Base-by-base conservation (phyloP, 345 rosid species). In the Gossypium bickii region DNA sequence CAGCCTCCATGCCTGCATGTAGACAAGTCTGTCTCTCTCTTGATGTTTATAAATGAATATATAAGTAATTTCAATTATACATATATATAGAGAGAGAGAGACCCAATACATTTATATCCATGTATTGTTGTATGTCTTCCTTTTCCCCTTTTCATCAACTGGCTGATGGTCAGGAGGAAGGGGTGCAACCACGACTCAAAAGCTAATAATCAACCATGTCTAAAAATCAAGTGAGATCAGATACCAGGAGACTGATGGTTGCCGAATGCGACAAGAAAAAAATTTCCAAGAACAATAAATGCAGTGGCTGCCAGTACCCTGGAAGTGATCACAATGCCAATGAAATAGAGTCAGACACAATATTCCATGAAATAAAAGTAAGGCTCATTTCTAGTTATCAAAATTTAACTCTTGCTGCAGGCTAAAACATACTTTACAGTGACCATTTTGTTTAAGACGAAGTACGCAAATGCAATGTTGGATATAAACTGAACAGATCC, bases 221-320 rank as follows among this genome's bases (percentile, higher is more conserved):
- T 27, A 58, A 58, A 47, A 61, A 49, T 48, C 13, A 62, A 74
- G 58, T 24, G 47, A 15, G 62, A 57, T 74, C n/a, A 74, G 11
- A n/a, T 89, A 93, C 99, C 99, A 51, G 99, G 99, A 67, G 99
- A 95, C 77, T 95, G 98, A 47, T 95, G 99, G 80, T 95, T 95
- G 77, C 99, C 98, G 81, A 93, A 95, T 69, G 98, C 93, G 76
- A 95, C 99, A 65, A 95, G 97, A 81, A 90, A 95, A 79, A 88
- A 82, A 77, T 93, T 95, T 79, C 99, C 99, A 56, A 95, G 90
- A 83, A 95, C 98, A 76, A 95, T 91, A 81, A 95, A 95, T 55
- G 91, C 87, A 58, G 99, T 95, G 24, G 99, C 99, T 75, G 85
- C 89, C 69, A 95, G 87, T 66, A 95, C 94, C 76, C 98, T 95